Evolutionary conservation across 371 early-diverging fungal genomes (phyloP), one percentile per base, ranked within the genome.

Genomic region (Paraphysoderma sedebokerense): DNA sequence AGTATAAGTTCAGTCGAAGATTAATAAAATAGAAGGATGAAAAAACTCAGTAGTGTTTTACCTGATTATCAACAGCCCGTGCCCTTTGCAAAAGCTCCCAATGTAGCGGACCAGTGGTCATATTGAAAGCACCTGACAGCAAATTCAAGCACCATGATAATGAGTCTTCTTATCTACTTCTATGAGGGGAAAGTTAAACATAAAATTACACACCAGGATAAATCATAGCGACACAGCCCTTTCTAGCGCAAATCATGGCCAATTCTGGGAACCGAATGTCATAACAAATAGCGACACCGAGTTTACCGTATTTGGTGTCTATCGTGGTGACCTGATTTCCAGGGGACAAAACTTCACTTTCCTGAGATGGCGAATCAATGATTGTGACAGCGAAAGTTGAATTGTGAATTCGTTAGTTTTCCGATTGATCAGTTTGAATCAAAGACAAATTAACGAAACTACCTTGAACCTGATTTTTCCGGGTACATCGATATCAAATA

Each of bases 251-350:
- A 44, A 92, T 72, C 77, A 81, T 86, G 34, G 95, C 90, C 59
- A 91, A 59, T 52, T 95, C 95, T 0, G 97, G 97, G 59, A 97
- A 97, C 52, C 90, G 60, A 29, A 95, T 82, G 49, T 96, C 95
- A 55, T 97, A 97, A 57, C 97, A 97, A 28, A 97, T 93, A 15
- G 85, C 97, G 11, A 92, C 63, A 22, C 93, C 93, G 48, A 97
- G 66, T 50, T 70, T 74, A 28, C 92, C 93, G 57, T 78, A 85
- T 26, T 68, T 76, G 29, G 92, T 89, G 32, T 77, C 68, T 35
- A 93, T 68, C 35, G 72, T 66, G 12, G 91, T 91, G 49, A 87
- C 48, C 32, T 62, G 51, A 44, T 68, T 56, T 7, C 97, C 97
- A 0, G 81, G 62, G 31, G 75, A 66, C 38, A 96, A 65, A 5